Percentiles rank a stretch among this genome's conserved stretches.
Evolutionary conservation across 2,329 filamentous ascomycete species (phyloP).

Genomic region (Didymella pinodella): DNA sequence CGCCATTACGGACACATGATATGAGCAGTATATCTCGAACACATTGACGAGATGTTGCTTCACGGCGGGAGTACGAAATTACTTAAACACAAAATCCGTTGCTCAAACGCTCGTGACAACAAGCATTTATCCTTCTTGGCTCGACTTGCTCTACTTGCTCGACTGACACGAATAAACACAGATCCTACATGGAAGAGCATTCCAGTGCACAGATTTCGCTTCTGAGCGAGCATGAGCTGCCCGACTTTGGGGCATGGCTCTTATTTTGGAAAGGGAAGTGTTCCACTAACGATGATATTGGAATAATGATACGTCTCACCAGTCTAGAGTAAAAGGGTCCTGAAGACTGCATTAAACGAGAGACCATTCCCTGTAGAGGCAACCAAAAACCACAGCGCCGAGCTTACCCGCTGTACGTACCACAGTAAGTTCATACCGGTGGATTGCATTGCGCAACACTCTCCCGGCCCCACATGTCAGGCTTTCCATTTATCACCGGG

Average conservation of each 20-base stretch:
- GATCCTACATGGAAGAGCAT: too few relatives aligned
- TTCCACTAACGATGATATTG: neutral
- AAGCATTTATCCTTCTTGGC: neutral
- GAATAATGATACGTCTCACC: neutral
- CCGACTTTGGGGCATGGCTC: too few relatives aligned
- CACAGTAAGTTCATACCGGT: neutral
- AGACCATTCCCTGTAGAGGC: neutral
- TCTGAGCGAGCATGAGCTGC: too few relatives aligned
- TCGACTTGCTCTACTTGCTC: neutral
- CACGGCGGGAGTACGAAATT: neutral
- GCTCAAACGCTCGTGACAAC: neutral
- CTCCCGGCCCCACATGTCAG: slow-evolving; percentile 3
- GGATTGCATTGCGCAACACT: neutral
- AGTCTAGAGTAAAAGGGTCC: neutral
- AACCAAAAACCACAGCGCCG: neutral
- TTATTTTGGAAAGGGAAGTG: neutral
- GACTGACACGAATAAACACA: too few relatives aligned
- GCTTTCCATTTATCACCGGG: slow-evolving; percentile 2
- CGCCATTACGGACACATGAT: neutral
- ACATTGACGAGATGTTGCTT: neutral
- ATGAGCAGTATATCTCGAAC: neutral
- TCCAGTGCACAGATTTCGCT: too few relatives aligned
- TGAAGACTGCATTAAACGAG: neutral
- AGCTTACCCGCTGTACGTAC: neutral
- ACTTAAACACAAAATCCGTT: neutral